Percentiles rank a stretch among this genome's conserved stretches.
Evolutionary conservation across 78 protist species (phyloP).

Genomic region (Bigelowiella natans): DNA sequence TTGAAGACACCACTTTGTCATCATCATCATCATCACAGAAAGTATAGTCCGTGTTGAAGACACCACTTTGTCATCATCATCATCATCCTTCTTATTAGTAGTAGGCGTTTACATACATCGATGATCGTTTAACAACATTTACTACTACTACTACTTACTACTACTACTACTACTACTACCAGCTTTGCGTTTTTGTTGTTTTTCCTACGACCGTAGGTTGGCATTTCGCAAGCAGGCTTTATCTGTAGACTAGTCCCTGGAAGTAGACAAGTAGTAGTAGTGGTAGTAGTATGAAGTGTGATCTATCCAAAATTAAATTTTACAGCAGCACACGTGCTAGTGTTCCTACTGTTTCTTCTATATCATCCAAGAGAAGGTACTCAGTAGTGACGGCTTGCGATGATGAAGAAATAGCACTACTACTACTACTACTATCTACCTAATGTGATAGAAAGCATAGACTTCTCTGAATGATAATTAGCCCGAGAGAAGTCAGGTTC

Average conservation of each 20-base stretch:
- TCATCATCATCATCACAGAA: no score
- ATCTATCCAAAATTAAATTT: neutral
- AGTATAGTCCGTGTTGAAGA: no score
- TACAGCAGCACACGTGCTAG: neutral
- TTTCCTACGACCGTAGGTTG: neutral
- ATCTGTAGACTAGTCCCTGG: constrained; percentile 5
- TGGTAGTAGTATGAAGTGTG: neutral
- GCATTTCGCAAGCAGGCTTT: constrained; percentile 13
- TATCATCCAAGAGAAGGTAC: neutral
- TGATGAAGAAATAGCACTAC: neutral
- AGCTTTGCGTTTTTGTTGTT: neutral
- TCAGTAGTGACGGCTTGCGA: neutral
- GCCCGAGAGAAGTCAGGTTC: neutral
- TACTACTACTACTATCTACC: neutral
- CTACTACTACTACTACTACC: neutral
- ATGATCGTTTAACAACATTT: neutral
- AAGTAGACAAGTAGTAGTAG: neutral
- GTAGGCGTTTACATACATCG: neutral
- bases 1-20: no score
- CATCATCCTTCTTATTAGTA: no score
- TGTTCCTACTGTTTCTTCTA: neutral
- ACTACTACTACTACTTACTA: neutral
- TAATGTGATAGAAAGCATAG: neutral
- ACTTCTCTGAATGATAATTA: neutral
- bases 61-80: no score